Conservation (phyloP, 768 basidiomycete genomes). For the Xerocomellus intermedius region DNA sequence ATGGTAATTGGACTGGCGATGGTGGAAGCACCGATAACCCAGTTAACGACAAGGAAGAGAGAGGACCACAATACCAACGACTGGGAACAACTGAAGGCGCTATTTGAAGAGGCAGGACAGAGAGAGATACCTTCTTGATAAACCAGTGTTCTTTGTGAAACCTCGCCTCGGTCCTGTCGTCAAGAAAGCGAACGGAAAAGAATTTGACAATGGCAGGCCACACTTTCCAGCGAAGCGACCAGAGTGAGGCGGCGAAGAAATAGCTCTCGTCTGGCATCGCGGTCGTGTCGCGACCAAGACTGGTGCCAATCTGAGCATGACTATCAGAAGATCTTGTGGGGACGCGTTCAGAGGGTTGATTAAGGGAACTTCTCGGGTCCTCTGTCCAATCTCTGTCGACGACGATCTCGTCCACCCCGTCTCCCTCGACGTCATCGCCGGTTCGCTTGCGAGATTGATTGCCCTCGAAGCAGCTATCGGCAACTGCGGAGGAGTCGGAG, state of each 20-base stretch:
- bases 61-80: conserved; percentile 62
- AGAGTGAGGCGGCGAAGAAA: conserved; percentile 32
- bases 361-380: conserved; percentile 51
- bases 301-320: conserved; percentile 34
- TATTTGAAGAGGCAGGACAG: background rate
- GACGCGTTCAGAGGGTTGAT: conserved; percentile 51
- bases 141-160: conserved; percentile 72
- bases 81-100: conserved; percentile 22
- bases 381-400: conserved; percentile 72
- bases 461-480: conserved; percentile 46
- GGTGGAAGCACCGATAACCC: conserved; percentile 60
- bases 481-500: conserved; percentile 51
- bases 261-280: conserved; percentile 37
- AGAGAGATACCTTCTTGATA: conserved; percentile 47
- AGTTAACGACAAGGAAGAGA: conserved; percentile 64
- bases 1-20: conserved; percentile 42
- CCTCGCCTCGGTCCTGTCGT: conserved; percentile 51
- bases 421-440: conserved; percentile 33
- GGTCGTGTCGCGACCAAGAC: conserved; percentile 38
- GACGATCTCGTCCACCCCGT: conserved; percentile 66
- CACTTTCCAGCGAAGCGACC: conserved; percentile 53
- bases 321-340: conserved; percentile 52
- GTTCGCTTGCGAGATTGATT: conserved; percentile 31
- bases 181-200: conserved; percentile 60
- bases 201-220: conserved; percentile 57